These are phyloP conservation scores for Naganishia randhawae DNA, from an alignment of 768 basidiomycete species.

Conservation along the genomic window DNA sequence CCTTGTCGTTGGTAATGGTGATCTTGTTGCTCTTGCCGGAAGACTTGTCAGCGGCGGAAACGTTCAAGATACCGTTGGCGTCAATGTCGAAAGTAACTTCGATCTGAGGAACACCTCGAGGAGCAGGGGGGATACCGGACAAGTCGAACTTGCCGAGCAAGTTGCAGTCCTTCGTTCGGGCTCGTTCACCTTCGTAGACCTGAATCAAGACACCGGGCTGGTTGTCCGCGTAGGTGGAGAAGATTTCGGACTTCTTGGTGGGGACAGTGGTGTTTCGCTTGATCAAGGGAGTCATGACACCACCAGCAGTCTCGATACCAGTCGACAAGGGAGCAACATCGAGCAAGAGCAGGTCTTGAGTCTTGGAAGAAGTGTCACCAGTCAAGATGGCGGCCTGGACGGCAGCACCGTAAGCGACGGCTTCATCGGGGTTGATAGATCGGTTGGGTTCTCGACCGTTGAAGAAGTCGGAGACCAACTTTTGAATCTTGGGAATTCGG, in stretches of 20 bases:
- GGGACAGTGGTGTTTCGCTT: constrained; percentile 97
- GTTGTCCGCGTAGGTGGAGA: constrained; percentile 91
- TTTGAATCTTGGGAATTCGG: constrained; percentile 98
- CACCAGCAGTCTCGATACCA: constrained; percentile 98
- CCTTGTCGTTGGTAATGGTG: constrained; percentile 94
- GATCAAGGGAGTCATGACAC: constrained; percentile 96
- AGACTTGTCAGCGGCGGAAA: constrained; percentile 53
- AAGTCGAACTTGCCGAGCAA: constrained; percentile 84
- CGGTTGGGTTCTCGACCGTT: constrained; percentile 93
- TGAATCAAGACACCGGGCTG: constrained; percentile 95
- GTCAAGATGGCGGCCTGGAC: constrained; percentile 98
- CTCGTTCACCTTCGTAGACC: constrained; percentile 95
- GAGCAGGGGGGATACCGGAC: constrained; percentile 55
- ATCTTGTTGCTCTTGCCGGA: constrained; percentile 63
- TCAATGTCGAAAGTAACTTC: constrained; percentile 60
- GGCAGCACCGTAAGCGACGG: constrained; percentile 97
- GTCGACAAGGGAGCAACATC: constrained; percentile 95
- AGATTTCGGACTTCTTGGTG: constrained; percentile 93
- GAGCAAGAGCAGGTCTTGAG: constrained; percentile 84
- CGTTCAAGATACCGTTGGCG: constrained; percentile 65
- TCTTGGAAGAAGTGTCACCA: constrained; percentile 89
- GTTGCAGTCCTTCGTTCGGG: constrained; percentile 97
- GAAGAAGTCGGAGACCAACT: constrained; percentile 96
- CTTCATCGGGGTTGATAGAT: constrained; percentile 96
- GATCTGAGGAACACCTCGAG: constrained; percentile 55